These are phyloP conservation scores for Hypoxylon fragiforme DNA, from an alignment of 495 filamentous ascomycete species.

Conservation along the genomic window DNA sequence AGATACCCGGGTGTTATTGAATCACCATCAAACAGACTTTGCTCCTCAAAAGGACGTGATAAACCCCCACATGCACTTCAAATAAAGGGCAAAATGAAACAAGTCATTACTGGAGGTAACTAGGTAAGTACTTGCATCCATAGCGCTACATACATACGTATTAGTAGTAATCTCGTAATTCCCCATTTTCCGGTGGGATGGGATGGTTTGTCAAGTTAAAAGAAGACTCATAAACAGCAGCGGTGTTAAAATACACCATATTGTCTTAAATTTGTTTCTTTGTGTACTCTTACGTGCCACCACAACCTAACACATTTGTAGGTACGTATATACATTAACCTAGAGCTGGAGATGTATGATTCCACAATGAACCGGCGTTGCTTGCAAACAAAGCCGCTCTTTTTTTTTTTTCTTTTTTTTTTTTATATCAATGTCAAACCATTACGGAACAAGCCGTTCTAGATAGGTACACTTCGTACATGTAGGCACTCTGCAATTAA, in stretches of 20 bases:
- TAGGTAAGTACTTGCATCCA: too few species aligned
- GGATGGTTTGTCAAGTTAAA: neutral
- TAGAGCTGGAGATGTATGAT: neutral
- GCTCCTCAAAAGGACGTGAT: neutral
- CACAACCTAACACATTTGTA: conserved; percentile 14
- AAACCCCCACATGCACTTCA: conserved; percentile 10
- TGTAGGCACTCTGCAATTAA: too few species aligned
- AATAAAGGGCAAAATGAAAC: conserved; percentile 14
- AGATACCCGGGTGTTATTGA: too few species aligned
- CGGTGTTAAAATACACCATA: conserved; percentile 1
- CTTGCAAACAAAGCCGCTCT: conserved; percentile 23
- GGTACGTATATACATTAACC: neutral
- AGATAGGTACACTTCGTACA: conserved; percentile 8
- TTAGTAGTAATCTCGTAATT: conserved; percentile 3
- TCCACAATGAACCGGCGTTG: conserved; percentile 10
- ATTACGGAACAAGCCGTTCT: conserved; percentile 20
- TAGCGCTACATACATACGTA: too few species aligned
- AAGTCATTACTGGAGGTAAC: too few species aligned
- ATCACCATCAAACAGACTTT: too few species aligned
- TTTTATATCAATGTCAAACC: too few species aligned
- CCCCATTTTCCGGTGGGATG: conserved; percentile 6
- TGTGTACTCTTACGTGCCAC: conserved; percentile 24
- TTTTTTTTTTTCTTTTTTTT: neutral
- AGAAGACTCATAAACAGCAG: conserved; percentile 5
- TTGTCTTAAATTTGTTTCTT: conserved; percentile 28